Base-by-base conservation (phyloP, 768 basidiomycete species). In the Cytidiella melzeri region DNA sequence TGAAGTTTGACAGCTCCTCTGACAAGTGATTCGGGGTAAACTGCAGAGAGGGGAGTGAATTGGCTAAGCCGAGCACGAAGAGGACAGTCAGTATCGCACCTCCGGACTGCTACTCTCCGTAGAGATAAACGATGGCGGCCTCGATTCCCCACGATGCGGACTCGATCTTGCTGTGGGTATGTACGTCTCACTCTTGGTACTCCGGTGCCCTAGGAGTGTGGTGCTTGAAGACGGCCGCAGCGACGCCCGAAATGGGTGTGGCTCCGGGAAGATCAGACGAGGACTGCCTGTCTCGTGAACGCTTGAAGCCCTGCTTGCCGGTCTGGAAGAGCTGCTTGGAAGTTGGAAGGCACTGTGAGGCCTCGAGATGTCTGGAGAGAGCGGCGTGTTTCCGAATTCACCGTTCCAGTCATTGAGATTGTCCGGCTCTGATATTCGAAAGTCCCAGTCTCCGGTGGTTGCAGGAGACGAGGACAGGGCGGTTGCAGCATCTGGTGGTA, bases 261-360 rank as follows among this genome's bases (percentile, higher is more conserved):
- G 61, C 48, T 67, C 64, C 2, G 65, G 61, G 50, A 61, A 61
- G 13, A 53, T 39, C 5, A 58, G 38, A 25, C 39, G 52, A 6
- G 61, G 50, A 28, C 57, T 50, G 5, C 57, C 55, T 4, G 51
- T 53, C 43, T 69, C 64, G 19, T 67, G 55, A n/a, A 64, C 65
- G 55, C 72, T 77, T 24, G 61, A 59, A 12, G 77, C 56, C 43
- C 75, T 69, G 47, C 59, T 67, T 27, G 67, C 63, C 21, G 64
- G 52, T 38, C 61, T 61, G n/a, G 61, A 51, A 51, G 64, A 24
- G 55, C 59, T 52, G 43, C 48, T 57, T 51, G 49, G 53, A 50
- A 46, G 55, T 20, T 47, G 61, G 55, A 51, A 64, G 45, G 47
- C 53, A 18, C 57, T 51, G 3, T 42, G 53, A 25, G 43, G 55